Evolutionary conservation across 2,329 filamentous ascomycete genomes (phyloP).

Genomic region (Diplodia mutila): DNA sequence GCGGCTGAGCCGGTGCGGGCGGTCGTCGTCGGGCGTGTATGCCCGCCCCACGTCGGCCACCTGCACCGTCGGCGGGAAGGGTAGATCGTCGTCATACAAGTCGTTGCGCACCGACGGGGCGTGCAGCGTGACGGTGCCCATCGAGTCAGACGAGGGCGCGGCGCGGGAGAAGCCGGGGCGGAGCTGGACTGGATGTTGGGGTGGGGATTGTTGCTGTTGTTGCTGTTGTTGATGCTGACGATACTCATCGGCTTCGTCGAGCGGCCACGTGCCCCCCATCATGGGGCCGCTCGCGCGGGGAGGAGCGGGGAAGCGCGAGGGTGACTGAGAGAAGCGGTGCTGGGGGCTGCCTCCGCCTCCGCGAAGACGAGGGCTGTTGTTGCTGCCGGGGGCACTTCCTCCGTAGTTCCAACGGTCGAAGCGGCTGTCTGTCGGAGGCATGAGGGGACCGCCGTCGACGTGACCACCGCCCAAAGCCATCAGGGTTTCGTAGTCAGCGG

Average conservation of each 20-base stretch:
- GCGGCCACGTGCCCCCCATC: background rate
- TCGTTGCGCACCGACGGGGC: background rate
- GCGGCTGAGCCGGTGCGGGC: background rate
- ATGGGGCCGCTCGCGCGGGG: background rate
- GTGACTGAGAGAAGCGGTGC: constrained; percentile 10
- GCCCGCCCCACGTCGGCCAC: background rate
- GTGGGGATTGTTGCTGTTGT: constrained; percentile 2
- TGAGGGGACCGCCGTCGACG: background rate
- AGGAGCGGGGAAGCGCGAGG: background rate
- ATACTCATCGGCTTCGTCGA: background rate
- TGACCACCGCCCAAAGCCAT: background rate
- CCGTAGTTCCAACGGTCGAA: constrained; percentile 12
- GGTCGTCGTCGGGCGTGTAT: constrained; percentile 17
- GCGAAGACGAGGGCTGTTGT: background rate
- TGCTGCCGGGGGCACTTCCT: background rate
- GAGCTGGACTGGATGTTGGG: background rate
- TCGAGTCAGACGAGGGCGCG: background rate
- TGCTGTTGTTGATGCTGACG: background rate
- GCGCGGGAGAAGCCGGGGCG: constrained; percentile 7
- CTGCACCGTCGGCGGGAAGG: background rate
- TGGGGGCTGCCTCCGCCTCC: background rate
- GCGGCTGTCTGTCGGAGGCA: constrained; percentile 10
- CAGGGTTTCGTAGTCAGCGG: background rate
- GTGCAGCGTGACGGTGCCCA: constrained; percentile 16
- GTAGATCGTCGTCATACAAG: background rate